Conservation (phyloP, 179 eudicot species). For the Gypsophila paniculata region DNA sequence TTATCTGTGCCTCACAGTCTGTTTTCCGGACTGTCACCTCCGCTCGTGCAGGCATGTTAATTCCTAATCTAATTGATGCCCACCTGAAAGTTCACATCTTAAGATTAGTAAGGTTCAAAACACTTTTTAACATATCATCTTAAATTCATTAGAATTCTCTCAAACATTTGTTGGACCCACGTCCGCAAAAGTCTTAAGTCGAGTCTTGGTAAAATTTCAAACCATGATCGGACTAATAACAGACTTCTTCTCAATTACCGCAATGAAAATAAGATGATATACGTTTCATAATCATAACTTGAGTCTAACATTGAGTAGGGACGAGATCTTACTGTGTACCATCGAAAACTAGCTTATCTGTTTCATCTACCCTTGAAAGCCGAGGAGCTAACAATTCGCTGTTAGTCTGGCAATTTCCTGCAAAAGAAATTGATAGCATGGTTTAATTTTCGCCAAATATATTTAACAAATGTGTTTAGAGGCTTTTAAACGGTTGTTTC, state of each 20-base stretch:
- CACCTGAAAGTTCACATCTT: constrained; percentile 32
- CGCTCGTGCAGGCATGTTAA: constrained; percentile 69
- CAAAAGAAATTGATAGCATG: constrained; percentile 15
- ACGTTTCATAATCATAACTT: not conserved
- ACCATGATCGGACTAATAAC: too few relatives aligned
- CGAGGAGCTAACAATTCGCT: constrained; percentile 36
- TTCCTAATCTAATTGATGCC: constrained; percentile 57
- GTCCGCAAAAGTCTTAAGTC: not conserved
- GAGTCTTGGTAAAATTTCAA: too few relatives aligned
- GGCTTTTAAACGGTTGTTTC: not conserved
- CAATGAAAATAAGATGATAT: too few relatives aligned
- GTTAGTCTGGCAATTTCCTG: constrained; percentile 29
- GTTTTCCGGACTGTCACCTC: constrained; percentile 58
- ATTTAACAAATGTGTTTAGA: not conserved
- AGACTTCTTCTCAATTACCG: too few relatives aligned
- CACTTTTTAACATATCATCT: not conserved
- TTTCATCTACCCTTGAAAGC: constrained; percentile 42
- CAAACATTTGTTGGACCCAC: not conserved
- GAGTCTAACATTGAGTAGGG: not conserved
- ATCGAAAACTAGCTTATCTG: constrained; percentile 43
- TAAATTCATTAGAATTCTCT: not conserved
- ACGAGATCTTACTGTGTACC: constrained; percentile 42
- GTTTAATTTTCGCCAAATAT: not conserved
- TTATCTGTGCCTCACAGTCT: constrained; percentile 46
- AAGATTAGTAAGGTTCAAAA: not conserved